phyloP scores from a whole-genome alignment of 257 asterid species.

The Cynanchum wilfordii region DNA sequence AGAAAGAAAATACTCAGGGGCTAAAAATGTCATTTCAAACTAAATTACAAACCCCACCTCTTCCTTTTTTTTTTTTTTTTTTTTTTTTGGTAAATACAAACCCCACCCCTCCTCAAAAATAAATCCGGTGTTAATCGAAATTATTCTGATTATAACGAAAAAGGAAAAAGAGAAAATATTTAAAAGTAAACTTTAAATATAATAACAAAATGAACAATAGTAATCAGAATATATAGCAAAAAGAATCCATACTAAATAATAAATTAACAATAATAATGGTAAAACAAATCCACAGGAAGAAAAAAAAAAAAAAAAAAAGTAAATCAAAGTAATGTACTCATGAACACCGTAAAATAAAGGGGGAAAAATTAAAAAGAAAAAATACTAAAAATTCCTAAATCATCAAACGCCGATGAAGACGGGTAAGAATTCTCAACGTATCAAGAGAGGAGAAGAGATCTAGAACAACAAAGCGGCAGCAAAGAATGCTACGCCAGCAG shows the following conservation, averaged over 20 bases:
- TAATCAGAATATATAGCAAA: neutral
- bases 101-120: neutral
- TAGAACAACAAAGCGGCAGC: constrained; percentile 41
- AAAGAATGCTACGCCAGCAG: constrained; percentile 34
- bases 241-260: constrained; percentile 7
- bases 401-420: constrained; percentile 7
- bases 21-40: neutral
- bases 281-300: constrained; percentile 16
- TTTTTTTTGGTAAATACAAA: neutral
- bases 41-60: neutral
- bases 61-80: too few species aligned
- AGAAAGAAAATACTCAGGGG: too few species aligned
- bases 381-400: constrained; percentile 11
- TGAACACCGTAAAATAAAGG: neutral
- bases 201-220: neutral
- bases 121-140: neutral
- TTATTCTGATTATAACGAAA: neutral
- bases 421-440: constrained; percentile 1
- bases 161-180: neutral
- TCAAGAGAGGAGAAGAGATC: constrained; percentile 7
- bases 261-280: constrained; percentile 2
- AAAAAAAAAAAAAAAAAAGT: neutral
- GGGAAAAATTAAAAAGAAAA: constrained; percentile 2
- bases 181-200: neutral
- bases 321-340: constrained; percentile 17